Percentiles rank a stretch among this genome's conserved stretches.
Conservation (phyloP, 768 basidiomycete genomes). For the Russula brevipes region DNA sequence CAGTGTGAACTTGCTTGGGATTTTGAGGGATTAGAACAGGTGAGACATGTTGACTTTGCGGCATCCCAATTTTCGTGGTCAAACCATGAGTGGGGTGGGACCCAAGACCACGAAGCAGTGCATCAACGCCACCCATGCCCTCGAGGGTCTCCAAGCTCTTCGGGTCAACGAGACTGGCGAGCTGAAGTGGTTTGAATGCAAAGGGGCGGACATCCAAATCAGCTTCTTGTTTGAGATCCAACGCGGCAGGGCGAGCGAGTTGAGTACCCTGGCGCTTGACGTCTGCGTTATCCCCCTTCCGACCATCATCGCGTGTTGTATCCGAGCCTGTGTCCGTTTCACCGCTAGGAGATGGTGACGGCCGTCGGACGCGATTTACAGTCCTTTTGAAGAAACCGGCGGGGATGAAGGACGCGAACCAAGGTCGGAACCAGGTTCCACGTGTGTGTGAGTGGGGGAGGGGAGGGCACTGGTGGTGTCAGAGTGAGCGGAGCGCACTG, state of each 20-base stretch:
- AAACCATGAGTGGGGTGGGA: constrained; percentile 53
- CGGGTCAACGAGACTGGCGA: constrained; percentile 87
- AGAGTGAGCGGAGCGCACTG: constrained; percentile 29
- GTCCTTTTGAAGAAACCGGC: constrained; percentile 23
- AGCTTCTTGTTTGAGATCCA: constrained; percentile 37
- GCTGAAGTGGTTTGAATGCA: constrained; percentile 59
- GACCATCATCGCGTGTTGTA: constrained; percentile 20
- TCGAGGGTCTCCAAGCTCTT: constrained; percentile 67
- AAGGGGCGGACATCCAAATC: constrained; percentile 68
- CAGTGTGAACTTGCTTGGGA: constrained; percentile 13
- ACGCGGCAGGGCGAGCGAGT: constrained; percentile 27
- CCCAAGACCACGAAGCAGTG: constrained; percentile 68
- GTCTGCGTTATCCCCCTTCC: constrained; percentile 25
- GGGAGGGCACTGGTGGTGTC: constrained; percentile 34
- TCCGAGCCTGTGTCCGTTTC: constrained; percentile 11
- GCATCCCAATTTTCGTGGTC: not conserved
- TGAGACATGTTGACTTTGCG: not conserved
- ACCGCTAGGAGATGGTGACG: constrained; percentile 25
- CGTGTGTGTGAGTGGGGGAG: constrained; percentile 37
- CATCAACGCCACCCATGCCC: constrained; percentile 63
- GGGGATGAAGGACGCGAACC: constrained; percentile 27
- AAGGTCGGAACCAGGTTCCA: constrained; percentile 35
- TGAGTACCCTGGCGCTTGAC: constrained; percentile 10
- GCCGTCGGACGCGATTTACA: constrained; percentile 5
- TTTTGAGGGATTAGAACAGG: not conserved